These are phyloP conservation scores for Iberis pinnata DNA, from an alignment of 345 rosid species.

Conservation along the genomic window DNA sequence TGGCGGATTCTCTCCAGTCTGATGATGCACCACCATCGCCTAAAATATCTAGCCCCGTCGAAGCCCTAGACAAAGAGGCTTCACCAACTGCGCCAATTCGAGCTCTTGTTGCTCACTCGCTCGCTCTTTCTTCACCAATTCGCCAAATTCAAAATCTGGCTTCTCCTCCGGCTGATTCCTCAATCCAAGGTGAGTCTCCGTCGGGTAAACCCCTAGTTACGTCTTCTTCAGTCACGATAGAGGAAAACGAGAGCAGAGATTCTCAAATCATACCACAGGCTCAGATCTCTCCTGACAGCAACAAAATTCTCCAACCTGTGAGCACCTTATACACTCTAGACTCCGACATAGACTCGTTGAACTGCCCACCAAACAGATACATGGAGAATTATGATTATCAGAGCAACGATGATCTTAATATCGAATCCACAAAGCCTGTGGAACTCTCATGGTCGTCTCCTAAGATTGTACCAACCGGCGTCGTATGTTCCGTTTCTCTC, in stretches of 20 bases:
- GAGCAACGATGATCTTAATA: not conserved
- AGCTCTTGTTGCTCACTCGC: constrained; percentile 14
- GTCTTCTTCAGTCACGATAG: not conserved
- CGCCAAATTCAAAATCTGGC: constrained; percentile 13
- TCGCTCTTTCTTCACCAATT: constrained; percentile 12
- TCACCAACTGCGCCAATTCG: constrained; percentile 21
- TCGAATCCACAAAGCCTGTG: not conserved
- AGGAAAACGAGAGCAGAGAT: not conserved
- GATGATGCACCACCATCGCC: not conserved
- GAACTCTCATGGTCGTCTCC: not conserved
- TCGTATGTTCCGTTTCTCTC: constrained; percentile 25
- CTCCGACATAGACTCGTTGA: not conserved
- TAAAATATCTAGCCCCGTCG: not conserved
- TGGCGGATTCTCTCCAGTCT: constrained; percentile 1
- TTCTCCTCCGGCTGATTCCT: constrained; percentile 7
- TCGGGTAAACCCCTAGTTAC: constrained; percentile 5
- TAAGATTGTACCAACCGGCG: constrained; percentile 26
- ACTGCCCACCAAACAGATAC: too few relatives aligned
- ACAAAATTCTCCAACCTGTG: not conserved
- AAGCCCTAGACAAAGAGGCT: constrained; percentile 20
- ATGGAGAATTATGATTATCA: not conserved
- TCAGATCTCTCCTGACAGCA: constrained; percentile 10
- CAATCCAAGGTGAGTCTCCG: not conserved
- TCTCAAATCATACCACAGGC: not conserved
- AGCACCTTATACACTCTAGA: not conserved